Base-by-base conservation (phyloP, 345 rosid genomes). In the Erucastrum elatum region DNA sequence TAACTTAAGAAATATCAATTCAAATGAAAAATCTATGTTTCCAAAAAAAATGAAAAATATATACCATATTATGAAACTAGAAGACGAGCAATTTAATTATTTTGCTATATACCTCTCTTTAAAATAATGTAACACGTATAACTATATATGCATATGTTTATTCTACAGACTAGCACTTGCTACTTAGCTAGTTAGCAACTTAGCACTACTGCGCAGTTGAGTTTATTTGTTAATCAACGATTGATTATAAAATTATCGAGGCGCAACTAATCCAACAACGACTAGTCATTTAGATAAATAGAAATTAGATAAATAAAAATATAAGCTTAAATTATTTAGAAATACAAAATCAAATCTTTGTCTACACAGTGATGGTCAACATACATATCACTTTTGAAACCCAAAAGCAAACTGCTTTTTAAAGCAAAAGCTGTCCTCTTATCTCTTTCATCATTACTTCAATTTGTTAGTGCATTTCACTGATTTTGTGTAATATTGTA, bases 341-440 rank as follows among this genome's bases (percentile, higher is more conserved):
- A 55, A 77, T 81, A 39, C 77, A 64, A 59, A 62, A 80, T 44
- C 30, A 80, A 74, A 80, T 70, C 59, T 11, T 77, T 81, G 84
- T 83, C 70, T 84, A 84, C 82, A 86, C 85, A 71, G 82, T 79
- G 21, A 68, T 74, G 64, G 84, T 84, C 90, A 89, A 81, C 82
- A 77, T 78, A 83, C 86, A 68, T 68, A 59, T 37, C 63, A 81
- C 82, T 83, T 69, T 77, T 73, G 76, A 84, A 81, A 75, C 72
- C 71, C 75, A 80, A 88, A 83, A 88, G 94, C 82, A 79, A 33
- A 74, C 56, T 71, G 80, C 94, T 88, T 87, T 76, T 79, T 56
- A 90, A 87, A 83, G 86, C 83, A 77, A 89, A 91, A 87, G 87
- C 90, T 83, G 83, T 74, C 58, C 66, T 56, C 79, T 51, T 75